Base-by-base conservation (phyloP, 495 filamentous ascomycete species). In the Xylaria flabelliformis region DNA sequence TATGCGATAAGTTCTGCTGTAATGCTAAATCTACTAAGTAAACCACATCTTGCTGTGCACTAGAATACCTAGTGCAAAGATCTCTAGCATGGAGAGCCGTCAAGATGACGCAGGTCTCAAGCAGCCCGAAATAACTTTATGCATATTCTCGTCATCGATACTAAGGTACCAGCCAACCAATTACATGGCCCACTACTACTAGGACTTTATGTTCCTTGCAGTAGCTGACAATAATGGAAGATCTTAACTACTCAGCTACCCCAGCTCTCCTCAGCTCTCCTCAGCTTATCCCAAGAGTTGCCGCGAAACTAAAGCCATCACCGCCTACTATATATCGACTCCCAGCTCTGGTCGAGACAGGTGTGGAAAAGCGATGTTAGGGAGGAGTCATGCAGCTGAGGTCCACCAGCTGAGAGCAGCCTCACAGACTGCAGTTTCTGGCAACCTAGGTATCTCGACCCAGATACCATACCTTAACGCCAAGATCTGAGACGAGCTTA, bases 211-310 rank as follows among this genome's bases (percentile, higher is more conserved):
- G 17, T 46, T 21, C 53, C 66, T 59, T 58, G 53, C 66, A 58
- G 59, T 42, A 56, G 59, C 69, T 64, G 58, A 70, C 21, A n/a
- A 29, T 32, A 50, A 56, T 12, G 24, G 58, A 51, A 51, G 42
- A 63, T 48, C 44, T 48, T 53, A 50, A 42, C 68, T 50, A 26
- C 44, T 64, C 67, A 70, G 67, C 67, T 64, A 6, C 21, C 21
- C 29, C 58, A 71, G 69, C 69, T 64, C 48, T 29, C 4, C 36
- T 71, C 69, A 71, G 69, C 69, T 46, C 69, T 53, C 5, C 19
- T 44, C 59, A 64, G 58, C 58, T 19, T 26, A 21, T 39, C 19
- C 32, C 34, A 17, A 34, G 6, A 26, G 29, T 15, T 7, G 29
- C 17, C 21, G 50, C 24, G 4, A 53, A 41, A 9, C 7, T 39